Conservation (phyloP, 371 early-diverging fungal species). For the Mycotypha africana region DNA sequence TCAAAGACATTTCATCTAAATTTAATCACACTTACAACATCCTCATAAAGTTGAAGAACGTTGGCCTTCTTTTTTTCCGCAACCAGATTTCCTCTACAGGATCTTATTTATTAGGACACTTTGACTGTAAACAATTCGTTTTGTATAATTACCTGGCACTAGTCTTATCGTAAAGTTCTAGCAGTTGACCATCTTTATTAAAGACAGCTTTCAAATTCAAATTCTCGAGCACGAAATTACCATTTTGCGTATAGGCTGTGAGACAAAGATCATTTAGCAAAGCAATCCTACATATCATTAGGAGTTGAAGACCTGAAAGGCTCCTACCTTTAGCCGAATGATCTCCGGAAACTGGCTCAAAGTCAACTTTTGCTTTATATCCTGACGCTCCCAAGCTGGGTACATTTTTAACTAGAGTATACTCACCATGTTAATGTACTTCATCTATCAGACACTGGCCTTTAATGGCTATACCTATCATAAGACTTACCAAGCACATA, state of each 20-base stretch:
- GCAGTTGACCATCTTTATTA: slow-evolving; percentile 66
- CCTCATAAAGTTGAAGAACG: slow-evolving; percentile 78
- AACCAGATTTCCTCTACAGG: slow-evolving; percentile 65
- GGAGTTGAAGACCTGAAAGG: neutral
- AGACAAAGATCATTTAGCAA: no score
- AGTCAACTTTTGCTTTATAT: slow-evolving; percentile 8
- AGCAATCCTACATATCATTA: neutral
- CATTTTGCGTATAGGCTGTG: no score
- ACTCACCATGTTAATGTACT: no score
- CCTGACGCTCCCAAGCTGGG: slow-evolving; percentile 30
- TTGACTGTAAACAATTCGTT: neutral
- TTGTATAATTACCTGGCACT: slow-evolving; percentile 26
- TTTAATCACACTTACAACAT: slow-evolving; percentile 68
- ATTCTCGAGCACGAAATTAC: slow-evolving; percentile 67
- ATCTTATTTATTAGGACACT: neutral
- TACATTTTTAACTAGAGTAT: slow-evolving; percentile 26
- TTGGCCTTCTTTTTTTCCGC: slow-evolving; percentile 67
- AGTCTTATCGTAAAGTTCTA: slow-evolving; percentile 57
- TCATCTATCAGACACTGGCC: no score
- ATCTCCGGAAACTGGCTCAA: slow-evolving; percentile 1
- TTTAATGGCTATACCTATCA: neutral
- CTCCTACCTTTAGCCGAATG: slow-evolving; percentile 16
- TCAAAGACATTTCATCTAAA: no score
- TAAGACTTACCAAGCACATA: slow-evolving; percentile 34
- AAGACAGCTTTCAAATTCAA: slow-evolving; percentile 60